These are phyloP conservation scores for Aegilops sharonensis DNA, from an alignment of 176 grass and related monocot genomes.

Conservation along the genomic window DNA sequence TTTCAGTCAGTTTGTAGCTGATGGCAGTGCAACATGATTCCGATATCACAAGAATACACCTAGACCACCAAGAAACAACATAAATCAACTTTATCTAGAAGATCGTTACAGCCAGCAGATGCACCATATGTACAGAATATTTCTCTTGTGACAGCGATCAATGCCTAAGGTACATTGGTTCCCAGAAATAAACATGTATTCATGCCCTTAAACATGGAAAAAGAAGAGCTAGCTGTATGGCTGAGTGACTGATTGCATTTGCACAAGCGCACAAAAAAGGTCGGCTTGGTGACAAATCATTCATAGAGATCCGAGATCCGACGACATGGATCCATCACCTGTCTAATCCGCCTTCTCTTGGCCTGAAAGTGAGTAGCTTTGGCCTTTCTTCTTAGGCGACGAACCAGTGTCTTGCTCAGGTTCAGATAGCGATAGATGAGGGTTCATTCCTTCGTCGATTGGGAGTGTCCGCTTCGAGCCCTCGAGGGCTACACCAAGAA, in stretches of 20 bases:
- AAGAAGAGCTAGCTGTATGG: background rate
- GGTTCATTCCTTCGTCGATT: conserved; percentile 73
- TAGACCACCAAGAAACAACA: background rate
- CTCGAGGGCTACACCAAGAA: conserved; percentile 88
- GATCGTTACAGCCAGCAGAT: background rate
- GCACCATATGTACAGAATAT: background rate
- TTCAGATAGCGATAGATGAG: conserved; percentile 60
- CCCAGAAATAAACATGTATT: background rate
- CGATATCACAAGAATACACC: background rate
- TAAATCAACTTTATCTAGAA: background rate
- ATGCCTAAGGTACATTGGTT: background rate
- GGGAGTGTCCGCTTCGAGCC: conserved; percentile 94
- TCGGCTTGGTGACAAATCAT: conserved; percentile 49
- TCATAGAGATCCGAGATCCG: background rate
- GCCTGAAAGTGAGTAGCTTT: conserved; percentile 18
- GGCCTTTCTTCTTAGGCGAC: conserved; percentile 43
- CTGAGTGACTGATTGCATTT: conserved; percentile 16
- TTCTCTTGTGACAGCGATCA: background rate
- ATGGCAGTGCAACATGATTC: background rate
- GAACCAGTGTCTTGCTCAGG: conserved; percentile 50
- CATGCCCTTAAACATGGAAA: background rate
- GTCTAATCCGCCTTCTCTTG: conserved; percentile 54
- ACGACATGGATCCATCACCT: conserved; percentile 15
- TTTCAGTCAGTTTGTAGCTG: too few relatives aligned
- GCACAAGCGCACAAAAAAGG: conserved; percentile 62